Evolutionary conservation across 108 stramenopile genomes (phyloP).

Genomic region (Poteriospumella lacustris): DNA sequence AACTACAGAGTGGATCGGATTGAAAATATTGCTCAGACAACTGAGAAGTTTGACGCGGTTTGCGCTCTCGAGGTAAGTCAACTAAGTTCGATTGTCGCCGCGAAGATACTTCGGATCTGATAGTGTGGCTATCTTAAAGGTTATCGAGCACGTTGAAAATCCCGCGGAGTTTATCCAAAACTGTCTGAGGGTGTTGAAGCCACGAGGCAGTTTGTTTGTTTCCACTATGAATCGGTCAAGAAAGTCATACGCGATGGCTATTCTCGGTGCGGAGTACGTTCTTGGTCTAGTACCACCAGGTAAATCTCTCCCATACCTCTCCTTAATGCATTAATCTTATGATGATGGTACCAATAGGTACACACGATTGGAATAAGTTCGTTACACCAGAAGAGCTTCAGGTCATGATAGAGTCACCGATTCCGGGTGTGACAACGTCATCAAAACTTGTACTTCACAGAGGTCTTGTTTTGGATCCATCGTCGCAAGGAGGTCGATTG

Average conservation of each 20-base stretch:
- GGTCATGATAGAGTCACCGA: slow-evolving; percentile 35
- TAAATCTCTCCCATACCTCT: background rate
- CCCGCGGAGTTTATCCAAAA: slow-evolving; percentile 58
- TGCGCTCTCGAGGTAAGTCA: slow-evolving; percentile 73
- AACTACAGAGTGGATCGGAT: slow-evolving; percentile 24
- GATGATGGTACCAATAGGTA: slow-evolving; percentile 59
- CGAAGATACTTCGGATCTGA: too few species aligned
- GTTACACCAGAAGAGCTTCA: slow-evolving; percentile 48
- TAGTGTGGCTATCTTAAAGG: slow-evolving; percentile 21
- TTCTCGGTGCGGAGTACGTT: slow-evolving; percentile 83
- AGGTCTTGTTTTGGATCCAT: too few species aligned
- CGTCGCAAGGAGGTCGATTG: background rate
- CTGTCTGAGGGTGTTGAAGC: slow-evolving; percentile 55
- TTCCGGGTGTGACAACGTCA: too few species aligned
- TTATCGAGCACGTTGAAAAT: slow-evolving; percentile 81
- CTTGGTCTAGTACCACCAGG: slow-evolving; percentile 59
- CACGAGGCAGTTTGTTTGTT: slow-evolving; percentile 69
- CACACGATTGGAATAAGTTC: slow-evolving; percentile 82
- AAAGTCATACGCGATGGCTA: slow-evolving; percentile 70
- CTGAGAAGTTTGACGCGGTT: slow-evolving; percentile 64
- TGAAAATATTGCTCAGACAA: slow-evolving; percentile 33
- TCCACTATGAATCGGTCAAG: slow-evolving; percentile 83
- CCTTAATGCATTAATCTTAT: background rate
- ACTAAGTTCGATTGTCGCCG: too few species aligned
- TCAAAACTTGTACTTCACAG: too few species aligned